phyloP scores from a whole-genome alignment of 768 basidiomycete genomes.

The Mycena belliarum region DNA sequence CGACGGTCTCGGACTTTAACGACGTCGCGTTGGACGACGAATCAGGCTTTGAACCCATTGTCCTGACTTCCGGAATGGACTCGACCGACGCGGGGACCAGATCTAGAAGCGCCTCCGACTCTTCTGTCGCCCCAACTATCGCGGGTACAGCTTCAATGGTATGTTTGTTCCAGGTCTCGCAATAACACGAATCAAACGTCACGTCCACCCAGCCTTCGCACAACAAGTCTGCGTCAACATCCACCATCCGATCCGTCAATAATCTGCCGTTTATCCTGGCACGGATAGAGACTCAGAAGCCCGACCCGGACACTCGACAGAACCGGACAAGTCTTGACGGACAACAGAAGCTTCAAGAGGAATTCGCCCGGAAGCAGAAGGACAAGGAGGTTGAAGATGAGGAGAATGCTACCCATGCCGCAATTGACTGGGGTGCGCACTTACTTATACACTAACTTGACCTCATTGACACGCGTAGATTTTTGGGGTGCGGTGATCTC shows the following conservation, averaged over 20 bases:
- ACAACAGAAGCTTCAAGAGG: slow-evolving; percentile 72
- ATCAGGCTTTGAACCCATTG: slow-evolving; percentile 36
- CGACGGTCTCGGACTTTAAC: slow-evolving; percentile 64
- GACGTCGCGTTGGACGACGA: slow-evolving; percentile 62
- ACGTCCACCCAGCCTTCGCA: slow-evolving; percentile 39
- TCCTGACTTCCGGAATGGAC: slow-evolving; percentile 30
- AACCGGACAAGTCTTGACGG: slow-evolving; percentile 59
- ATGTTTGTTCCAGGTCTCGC: neutral
- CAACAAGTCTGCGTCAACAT: slow-evolving; percentile 64
- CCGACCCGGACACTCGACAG: slow-evolving; percentile 36
- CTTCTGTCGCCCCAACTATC: slow-evolving; percentile 44
- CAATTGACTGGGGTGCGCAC: slow-evolving; percentile 77
- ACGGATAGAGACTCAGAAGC: slow-evolving; percentile 50
- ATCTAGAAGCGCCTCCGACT: slow-evolving; percentile 29
- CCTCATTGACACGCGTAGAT: slow-evolving; percentile 42
- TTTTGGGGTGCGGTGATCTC: slow-evolving; percentile 97
- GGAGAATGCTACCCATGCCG: slow-evolving; percentile 33
- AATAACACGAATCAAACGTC: slow-evolving; percentile 7
- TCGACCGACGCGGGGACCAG: slow-evolving; percentile 13
- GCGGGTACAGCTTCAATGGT: slow-evolving; percentile 22
- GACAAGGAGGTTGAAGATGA: slow-evolving; percentile 40
- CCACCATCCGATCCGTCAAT: slow-evolving; percentile 54
- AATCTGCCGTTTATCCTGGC: slow-evolving; percentile 57
- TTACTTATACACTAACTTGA: neutral
- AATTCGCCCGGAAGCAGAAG: slow-evolving; percentile 64